Percentiles rank a stretch among this genome's conserved stretches.
Conservation (phyloP, 2,329 filamentous ascomycete species). For the Epichloe amarillans region DNA sequence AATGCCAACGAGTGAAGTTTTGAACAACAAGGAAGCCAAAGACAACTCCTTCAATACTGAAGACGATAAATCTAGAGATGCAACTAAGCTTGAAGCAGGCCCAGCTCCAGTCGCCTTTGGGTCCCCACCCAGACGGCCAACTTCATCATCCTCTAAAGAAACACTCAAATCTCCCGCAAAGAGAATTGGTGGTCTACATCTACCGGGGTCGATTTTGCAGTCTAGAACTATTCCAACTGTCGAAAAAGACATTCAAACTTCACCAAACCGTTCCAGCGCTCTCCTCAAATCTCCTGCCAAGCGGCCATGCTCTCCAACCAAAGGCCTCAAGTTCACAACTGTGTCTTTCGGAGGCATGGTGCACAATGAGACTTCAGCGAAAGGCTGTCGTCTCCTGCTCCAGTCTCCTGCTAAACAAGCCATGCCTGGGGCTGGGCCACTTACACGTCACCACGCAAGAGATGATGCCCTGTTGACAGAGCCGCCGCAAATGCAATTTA, state of each 20-base stretch:
- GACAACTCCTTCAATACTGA: constrained; percentile 5
- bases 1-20: constrained; percentile 9
- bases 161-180: constrained; percentile 43
- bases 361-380: constrained; percentile 26
- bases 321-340: constrained; percentile 19
- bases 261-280: constrained; percentile 23
- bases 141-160: constrained; percentile 40
- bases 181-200: constrained; percentile 17
- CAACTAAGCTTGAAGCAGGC: neutral
- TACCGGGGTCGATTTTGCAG: constrained; percentile 22
- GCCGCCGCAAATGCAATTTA: constrained; percentile 24
- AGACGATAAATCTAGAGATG: constrained; percentile 5
- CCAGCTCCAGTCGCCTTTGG: constrained; percentile 19
- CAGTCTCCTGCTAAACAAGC: constrained; percentile 39
- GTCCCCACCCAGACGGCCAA: constrained; percentile 43
- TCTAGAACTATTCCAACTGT: constrained; percentile 4
- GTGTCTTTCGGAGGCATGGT: constrained; percentile 13
- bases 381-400: constrained; percentile 29
- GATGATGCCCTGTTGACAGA: constrained; percentile 12
- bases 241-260: constrained; percentile 10
- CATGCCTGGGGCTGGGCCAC: constrained; percentile 21
- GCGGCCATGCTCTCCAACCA: constrained; percentile 31
- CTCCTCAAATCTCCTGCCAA: constrained; percentile 39
- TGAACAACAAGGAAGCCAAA: neutral
- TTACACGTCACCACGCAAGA: constrained; percentile 15